These are phyloP conservation scores for Umbellularia californica DNA, from an alignment of 164 flowering plant genomes.

Conservation along the genomic window DNA sequence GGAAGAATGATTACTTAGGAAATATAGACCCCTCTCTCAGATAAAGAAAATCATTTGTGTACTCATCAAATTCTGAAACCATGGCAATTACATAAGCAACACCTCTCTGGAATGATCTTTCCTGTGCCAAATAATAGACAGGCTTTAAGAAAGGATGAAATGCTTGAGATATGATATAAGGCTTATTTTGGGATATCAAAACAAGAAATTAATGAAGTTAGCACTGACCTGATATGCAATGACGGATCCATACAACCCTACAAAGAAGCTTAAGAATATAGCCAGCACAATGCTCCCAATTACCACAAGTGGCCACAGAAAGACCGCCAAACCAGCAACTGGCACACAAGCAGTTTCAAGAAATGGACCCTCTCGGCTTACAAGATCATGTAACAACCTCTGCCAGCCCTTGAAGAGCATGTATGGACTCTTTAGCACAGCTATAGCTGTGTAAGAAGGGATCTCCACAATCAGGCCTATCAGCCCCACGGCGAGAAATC, in stretches of 20 bases:
- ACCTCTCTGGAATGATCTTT: conserved; percentile 75
- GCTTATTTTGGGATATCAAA: background rate
- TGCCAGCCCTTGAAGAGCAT: conserved; percentile 90
- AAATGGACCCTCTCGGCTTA: conserved; percentile 95
- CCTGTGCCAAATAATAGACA: conserved; percentile 36
- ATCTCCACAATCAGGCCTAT: conserved; percentile 81
- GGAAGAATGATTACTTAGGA: conserved; percentile 62
- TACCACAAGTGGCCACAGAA: conserved; percentile 88
- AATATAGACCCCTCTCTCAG: conserved; percentile 82
- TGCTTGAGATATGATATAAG: background rate
- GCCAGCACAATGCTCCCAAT: conserved; percentile 63
- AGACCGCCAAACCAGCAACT: conserved; percentile 82
- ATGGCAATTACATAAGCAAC: conserved; percentile 78
- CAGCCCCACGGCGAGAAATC: conserved; percentile 60
- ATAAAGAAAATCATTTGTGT: conserved; percentile 92
- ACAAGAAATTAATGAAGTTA: background rate
- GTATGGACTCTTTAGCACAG: conserved; percentile 80
- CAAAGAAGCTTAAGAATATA: conserved; percentile 68
- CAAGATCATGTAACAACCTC: conserved; percentile 62
- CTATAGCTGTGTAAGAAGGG: conserved; percentile 71
- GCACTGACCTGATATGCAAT: conserved; percentile 76
- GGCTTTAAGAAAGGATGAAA: conserved; percentile 3
- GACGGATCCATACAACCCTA: conserved; percentile 73
- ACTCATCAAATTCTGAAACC: conserved; percentile 95
- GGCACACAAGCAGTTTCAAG: conserved; percentile 94